A percentile compares a stretch with the other conserved stretches of the same genome.
These are phyloP conservation scores for Colletotrichum gloeosporioides DNA, from an alignment of 2,329 filamentous ascomycete species.

Conservation along the genomic window DNA sequence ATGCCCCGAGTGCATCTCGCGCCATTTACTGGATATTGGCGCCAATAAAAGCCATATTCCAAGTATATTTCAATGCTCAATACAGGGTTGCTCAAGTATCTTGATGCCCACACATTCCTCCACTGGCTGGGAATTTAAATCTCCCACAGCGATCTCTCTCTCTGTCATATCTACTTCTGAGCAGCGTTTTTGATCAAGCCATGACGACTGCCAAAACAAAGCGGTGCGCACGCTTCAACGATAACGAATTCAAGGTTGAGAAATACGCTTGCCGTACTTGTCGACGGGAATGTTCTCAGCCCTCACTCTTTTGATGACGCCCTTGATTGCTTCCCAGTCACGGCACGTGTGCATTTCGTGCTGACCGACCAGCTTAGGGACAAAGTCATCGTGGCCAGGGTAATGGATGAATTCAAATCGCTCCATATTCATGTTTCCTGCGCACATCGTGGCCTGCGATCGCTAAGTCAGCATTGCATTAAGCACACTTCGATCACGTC, in stretches of 20 bases:
- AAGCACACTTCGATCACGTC: background rate
- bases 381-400: background rate
- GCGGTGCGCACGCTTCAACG: background rate
- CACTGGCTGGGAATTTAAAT: no score
- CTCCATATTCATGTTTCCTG: background rate
- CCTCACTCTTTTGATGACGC: background rate
- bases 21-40: no score
- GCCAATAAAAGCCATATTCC: no score
- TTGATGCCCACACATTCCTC: no score
- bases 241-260: background rate
- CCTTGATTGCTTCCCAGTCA: background rate
- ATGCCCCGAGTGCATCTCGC: no score
- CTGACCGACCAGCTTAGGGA: background rate
- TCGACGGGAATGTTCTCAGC: background rate
- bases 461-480: background rate
- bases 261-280: background rate
- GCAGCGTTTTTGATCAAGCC: background rate
- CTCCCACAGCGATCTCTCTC: no score
- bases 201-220: accelerated
- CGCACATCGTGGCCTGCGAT: background rate
- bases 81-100: no score
- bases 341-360: background rate
- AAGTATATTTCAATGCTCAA: no score
- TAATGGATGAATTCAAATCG: background rate
- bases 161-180: no score